Evolutionary conservation across 1,284 basidiomycete genomes (phyloP), one percentile per base, ranked within the genome.

Genomic region (Ceratobasidium sp.): DNA sequence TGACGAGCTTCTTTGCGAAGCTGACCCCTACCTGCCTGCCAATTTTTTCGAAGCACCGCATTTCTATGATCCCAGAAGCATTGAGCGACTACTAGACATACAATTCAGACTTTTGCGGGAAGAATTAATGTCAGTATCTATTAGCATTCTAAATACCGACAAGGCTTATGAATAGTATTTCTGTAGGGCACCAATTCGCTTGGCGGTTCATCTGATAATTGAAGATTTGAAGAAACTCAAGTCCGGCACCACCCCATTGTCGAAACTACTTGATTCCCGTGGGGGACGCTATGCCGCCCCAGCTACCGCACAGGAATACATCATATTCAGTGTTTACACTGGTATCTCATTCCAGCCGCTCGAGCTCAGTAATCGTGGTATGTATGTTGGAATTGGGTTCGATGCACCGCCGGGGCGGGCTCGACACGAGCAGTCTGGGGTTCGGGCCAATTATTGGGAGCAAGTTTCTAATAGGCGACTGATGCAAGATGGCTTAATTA

Each of bases 101-200:
- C 87, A 90, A 71, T 90, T 88, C 73, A 82, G 89, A 30, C 79
- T 90, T 0, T 76, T 90, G 44, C 79, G 88, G 36, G 88, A 88
- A 70, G 88, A 90, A 71, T 76, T 88, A 14, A 84, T 82, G 86
- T 86, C 74, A 39, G 84, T 78, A 4, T 47, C 11, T 82, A 86
- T 86, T 74, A 39, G 84, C 78, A 4, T 47, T 9, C 47, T 25
- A 49, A 25, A 49, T 2, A 6, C 6, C 25, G 21, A 13, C 6
- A 14, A 68, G 9, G 39, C 19, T 50, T 47, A 19, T 44, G 30
- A 6, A 36, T 56, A 52, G 9, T 44, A 33, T 42, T 23, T 44
- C 9, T 56, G 29, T 59, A 86, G 85, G 4, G 83, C 84, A 0
- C 80, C 84, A 0, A 75, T 86, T 30, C 80, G 84, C 2, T 77